A percentile compares a stretch with the other conserved stretches of the same genome.
phyloP scores from a whole-genome alignment of 257 asterid species.

The Przewalskia tangutica region DNA sequence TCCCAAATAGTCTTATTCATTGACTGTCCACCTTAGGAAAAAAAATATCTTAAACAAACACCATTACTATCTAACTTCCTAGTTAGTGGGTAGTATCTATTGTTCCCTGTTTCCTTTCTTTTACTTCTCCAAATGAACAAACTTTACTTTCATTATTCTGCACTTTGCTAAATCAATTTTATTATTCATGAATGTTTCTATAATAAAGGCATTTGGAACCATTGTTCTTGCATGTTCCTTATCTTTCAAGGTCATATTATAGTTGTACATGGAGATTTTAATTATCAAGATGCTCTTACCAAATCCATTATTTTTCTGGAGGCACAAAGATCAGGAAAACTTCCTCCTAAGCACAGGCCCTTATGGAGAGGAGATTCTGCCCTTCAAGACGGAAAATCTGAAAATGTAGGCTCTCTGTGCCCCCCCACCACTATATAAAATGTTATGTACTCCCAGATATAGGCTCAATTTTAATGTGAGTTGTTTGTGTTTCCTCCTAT shows the following conservation, averaged over 20 bases:
- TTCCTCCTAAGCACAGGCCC: constrained; percentile 48
- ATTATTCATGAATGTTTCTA: not conserved
- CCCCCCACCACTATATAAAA: too few relatives aligned
- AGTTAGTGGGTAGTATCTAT: not conserved
- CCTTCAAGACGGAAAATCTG: constrained; percentile 57
- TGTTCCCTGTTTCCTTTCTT: not conserved
- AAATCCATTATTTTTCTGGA: constrained; percentile 71
- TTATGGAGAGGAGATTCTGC: too few relatives aligned
- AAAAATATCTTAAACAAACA: not conserved
- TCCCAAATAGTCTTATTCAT: not conserved
- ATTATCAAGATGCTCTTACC: constrained; percentile 48
- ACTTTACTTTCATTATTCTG: not conserved
- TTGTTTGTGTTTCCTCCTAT: too few relatives aligned
- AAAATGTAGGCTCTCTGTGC: constrained; percentile 23
- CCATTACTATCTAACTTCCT: constrained; percentile 1
- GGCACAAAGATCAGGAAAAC: constrained; percentile 89
- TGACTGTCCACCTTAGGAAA: not conserved
- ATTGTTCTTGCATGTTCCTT: not conserved
- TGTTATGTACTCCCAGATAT: too few relatives aligned
- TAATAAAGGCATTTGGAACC: not conserved
- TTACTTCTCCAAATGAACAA: not conserved
- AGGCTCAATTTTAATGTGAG: too few relatives aligned
- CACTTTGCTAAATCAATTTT: not conserved
- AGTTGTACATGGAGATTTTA: constrained; percentile 15
- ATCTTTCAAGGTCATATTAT: not conserved